Conservation (phyloP, 1,284 basidiomycete genomes). For the Heterobasidion irregulare region DNA sequence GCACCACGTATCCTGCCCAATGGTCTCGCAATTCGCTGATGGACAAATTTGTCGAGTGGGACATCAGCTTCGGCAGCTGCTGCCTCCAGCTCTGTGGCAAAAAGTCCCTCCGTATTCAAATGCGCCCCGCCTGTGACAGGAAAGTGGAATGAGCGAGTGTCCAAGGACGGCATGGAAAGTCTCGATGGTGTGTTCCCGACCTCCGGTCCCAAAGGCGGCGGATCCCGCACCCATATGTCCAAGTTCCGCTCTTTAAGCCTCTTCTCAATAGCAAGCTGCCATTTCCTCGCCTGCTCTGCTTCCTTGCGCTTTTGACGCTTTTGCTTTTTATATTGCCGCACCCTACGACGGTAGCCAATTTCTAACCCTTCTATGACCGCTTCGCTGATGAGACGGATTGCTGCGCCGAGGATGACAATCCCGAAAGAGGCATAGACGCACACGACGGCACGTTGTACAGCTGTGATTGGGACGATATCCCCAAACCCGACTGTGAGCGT, state of each 20-base stretch:
- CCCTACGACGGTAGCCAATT: constrained; percentile 47
- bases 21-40: constrained; percentile 13
- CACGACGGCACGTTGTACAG: constrained; percentile 45
- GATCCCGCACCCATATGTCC: constrained; percentile 40
- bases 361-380: constrained; percentile 65
- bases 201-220: neutral
- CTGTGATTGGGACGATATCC: constrained; percentile 51
- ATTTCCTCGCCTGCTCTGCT: constrained; percentile 32
- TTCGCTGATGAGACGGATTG: constrained; percentile 60
- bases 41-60: constrained; percentile 35
- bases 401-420: constrained; percentile 56
- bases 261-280: constrained; percentile 51
- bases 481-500: constrained; percentile 79
- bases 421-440: constrained; percentile 52
- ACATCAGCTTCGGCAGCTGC: constrained; percentile 59
- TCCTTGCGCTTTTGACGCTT: constrained; percentile 28
- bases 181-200: neutral
- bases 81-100: constrained; percentile 40
- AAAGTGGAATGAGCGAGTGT: neutral
- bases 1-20: too few relatives aligned
- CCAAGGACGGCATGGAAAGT: neutral
- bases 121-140: constrained; percentile 24
- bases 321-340: constrained; percentile 30
- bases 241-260: constrained; percentile 38
- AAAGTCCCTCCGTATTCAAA: constrained; percentile 52